Base-by-base conservation (phyloP, 208 protist species). In the Acanthamoeba royreba region DNA sequence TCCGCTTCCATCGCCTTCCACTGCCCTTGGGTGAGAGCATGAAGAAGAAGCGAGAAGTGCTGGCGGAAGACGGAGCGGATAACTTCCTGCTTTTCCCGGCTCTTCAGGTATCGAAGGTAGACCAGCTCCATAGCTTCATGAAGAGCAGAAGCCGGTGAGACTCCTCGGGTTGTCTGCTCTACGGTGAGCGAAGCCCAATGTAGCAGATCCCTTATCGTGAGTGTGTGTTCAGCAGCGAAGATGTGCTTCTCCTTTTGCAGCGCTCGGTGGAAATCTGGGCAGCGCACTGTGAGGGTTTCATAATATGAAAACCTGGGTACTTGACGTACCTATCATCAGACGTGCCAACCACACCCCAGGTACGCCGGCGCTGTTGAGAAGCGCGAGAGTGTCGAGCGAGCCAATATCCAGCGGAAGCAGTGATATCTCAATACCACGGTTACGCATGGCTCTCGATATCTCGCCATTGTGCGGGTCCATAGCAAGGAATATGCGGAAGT, bases 361-460 rank as follows among this genome's bases (percentile, higher is more conserved):
- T 33, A 96, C 91, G 43, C 94, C 94, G n/a, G 72, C n/a, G 25
- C 81, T 17, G 7, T 63, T 90, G 31, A 96, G 74, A 0, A 96
- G 40, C 19, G 28, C 8, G 11, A 92, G 17, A 31, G 49, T 96
- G 63, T 96, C 95, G 40, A 69, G 4, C 9, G 49, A 49, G 5
- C 42, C 40, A 3, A 52, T 45, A 0, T 89, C 49, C 2, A 93
- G 38, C 8, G 87, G 94, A 13, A 96, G 47, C 31, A 99, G 94
- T 89, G 96, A 99, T 9, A 99, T 95, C 97, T 99, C 99, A 31
- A 99, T 97, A 28, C 99, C 99, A 53, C 99, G 98, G 95, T 99
- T 99, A 63, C 99, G 97, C 99, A 99, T 99, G 22, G 99, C 99
- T 63, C 99, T 97, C 13, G 99, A 99, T 33, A 99, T 98, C 77